Evolutionary conservation across 1,284 basidiomycete species (phyloP), one percentile per base, ranked within the genome.

Genomic region (Ceratobasidium sp.): DNA sequence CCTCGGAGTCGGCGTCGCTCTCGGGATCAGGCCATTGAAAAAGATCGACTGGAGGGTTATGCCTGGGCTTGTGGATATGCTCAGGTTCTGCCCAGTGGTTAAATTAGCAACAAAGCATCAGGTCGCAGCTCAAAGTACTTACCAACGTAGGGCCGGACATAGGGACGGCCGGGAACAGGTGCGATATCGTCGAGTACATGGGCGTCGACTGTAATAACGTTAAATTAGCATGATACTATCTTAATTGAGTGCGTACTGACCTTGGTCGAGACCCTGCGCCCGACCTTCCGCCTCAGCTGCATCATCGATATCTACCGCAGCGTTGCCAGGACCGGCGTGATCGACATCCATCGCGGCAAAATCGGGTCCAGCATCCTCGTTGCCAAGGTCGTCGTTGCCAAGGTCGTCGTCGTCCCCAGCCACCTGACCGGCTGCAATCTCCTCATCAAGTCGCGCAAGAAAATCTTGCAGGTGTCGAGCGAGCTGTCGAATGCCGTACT

Each of bases 1-100:
- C 4, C 13, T 59, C 57, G 47, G 47, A 49, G 8, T n/a, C 18
- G 47, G 6, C 18, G 32, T 59, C 57, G 32, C 26, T 38, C 4
- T 11, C 16, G 18, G 57, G 57, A 16, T 59, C 57, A 38, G 57
- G 57, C 57, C 57, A 59, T 6, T 59, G 18, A 16, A 38, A 6
- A 21, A 59, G 35, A 7, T 26, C 13, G 13, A 59, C 57, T 3
- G 57, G 35, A 35, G 57, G 57, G 41, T 59, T 35, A 2, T 41
- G 35, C 47, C 7, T n/a, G 47, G 18, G 47, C 47, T 49, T 23
- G 47, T 49, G 47, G 18, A 49, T n/a, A n/a, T 9, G 18, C 23
- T 49, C 47, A 23, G 47, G 47, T 23, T 49, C 47, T 49, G 47
- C 18, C 7, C 23, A 23, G 18, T n/a, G 7, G 47, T 7, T 23